Percentiles rank a stretch among this genome's conserved stretches.
phyloP scores from a whole-genome alignment of 768 basidiomycete species.

The Tephrocybe sp. region DNA sequence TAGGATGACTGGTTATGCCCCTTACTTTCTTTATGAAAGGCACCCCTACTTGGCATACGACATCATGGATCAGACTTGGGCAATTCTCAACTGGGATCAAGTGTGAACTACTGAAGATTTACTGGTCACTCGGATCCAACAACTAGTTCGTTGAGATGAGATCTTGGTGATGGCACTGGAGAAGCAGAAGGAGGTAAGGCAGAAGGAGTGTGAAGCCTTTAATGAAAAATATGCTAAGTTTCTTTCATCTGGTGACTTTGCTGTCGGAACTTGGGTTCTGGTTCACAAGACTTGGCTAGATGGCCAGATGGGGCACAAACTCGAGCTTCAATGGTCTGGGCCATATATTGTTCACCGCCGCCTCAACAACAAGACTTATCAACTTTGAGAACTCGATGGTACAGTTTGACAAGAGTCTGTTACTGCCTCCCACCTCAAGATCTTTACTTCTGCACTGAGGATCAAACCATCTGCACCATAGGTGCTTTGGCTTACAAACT shows the following conservation, averaged over 20 bases:
- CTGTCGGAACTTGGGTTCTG: constrained; percentile 28
- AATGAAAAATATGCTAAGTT: constrained; percentile 13
- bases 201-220: constrained; percentile 22
- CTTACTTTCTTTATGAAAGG: constrained; percentile 25
- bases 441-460: neutral
- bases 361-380: neutral
- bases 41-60: constrained; percentile 26
- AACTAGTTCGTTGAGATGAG: constrained; percentile 19
- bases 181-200: constrained; percentile 5
- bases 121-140: constrained; percentile 18
- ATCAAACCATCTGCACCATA: too few relatives aligned
- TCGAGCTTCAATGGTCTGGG: neutral
- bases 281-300: constrained; percentile 29
- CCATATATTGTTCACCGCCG: neutral
- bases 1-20: constrained; percentile 26
- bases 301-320: constrained; percentile 22
- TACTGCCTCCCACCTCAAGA: neutral
- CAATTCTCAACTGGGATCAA: constrained; percentile 22
- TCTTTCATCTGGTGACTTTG: constrained; percentile 19
- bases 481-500: too few relatives aligned
- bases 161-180: constrained; percentile 14
- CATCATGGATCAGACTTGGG: constrained; percentile 26
- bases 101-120: constrained; percentile 22
- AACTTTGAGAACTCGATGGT: neutral
- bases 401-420: neutral